These are phyloP conservation scores for Mangifera indica DNA, from an alignment of 345 rosid species.

Conservation along the genomic window DNA sequence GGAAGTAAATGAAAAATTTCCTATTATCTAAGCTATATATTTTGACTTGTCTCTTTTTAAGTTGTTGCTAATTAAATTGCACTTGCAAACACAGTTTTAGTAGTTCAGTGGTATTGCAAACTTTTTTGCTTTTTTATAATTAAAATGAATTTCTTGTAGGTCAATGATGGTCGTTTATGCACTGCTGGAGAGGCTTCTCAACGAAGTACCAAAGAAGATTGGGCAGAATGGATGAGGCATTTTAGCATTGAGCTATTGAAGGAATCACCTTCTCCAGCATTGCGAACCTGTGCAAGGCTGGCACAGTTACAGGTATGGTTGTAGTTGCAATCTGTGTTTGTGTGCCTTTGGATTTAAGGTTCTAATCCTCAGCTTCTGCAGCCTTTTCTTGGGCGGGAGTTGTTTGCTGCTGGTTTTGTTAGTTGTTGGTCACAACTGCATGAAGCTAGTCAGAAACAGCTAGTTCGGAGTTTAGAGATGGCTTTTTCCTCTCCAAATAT, in stretches of 20 bases:
- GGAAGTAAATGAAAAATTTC: no score
- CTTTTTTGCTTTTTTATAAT: not conserved
- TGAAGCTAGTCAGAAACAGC: constrained; percentile 83
- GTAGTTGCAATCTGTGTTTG: constrained; percentile 8
- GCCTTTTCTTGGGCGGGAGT: constrained; percentile 97
- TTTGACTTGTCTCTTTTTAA: no score
- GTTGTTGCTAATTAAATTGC: no score
- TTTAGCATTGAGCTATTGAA: constrained; percentile 95
- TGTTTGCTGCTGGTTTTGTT: constrained; percentile 99
- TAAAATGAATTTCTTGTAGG: constrained; percentile 38
- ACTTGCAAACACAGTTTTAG: no score
- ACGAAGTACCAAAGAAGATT: constrained; percentile 97
- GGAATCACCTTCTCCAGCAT: constrained; percentile 98
- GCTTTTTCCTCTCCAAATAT: constrained; percentile 98
- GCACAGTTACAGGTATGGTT: constrained; percentile 87
- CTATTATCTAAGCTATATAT: no score
- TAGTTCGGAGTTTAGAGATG: constrained; percentile 94
- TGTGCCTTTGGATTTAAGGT: constrained; percentile 19
- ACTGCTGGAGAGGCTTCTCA: constrained; percentile 99
- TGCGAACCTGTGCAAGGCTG: constrained; percentile 93
- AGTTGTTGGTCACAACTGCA: constrained; percentile 96
- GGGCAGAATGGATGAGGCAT: constrained; percentile 99
- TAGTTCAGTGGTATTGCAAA: no score
- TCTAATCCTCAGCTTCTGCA: constrained; percentile 45
- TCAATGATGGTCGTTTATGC: constrained; percentile 82